Evolutionary conservation across 805 yeast genomes (phyloP), one percentile per base, ranked within the genome.

Genomic region (Hanseniaspora singularis): DNA sequence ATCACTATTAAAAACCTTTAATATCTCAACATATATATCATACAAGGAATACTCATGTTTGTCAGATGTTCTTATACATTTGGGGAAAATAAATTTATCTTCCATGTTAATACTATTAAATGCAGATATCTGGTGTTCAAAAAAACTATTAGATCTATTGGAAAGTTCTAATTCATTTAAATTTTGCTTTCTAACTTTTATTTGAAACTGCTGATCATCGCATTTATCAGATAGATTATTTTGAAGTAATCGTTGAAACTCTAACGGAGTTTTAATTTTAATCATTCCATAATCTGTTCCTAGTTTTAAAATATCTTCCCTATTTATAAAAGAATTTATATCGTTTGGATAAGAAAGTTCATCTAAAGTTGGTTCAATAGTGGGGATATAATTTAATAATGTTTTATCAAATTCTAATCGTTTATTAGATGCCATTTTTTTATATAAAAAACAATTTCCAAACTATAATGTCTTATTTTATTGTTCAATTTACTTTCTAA

Each of bases 211-310:
- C 6, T 63, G 55, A 38, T 67, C 64, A 40, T 80, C 68, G 18
- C 81, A 63, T 46, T 39, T 39, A 14, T 31, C 15, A 3, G 26
- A 16, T n/a, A 47, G 34, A 24, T 47, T 40, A 15, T 48, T 48
- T 8, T 10, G 27, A 9, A 42, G 16, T 5, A 18, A 12, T 2
- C 33, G 20, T 14, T 23, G 19, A 66, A 73, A 74, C 1, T 53
- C 55, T 0, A 50, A 50, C 0, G 89, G 88, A 4, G 94, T 79
- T 6, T 73, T 66, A 2, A 88, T 58, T 56, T 87, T 88, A 37
- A 86, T 62, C 55, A 92, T 87, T 0, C 96, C 96, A 58, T 70
- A 76, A 24, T 64, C 58, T 27, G 58, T 62, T 2, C 92, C 95
- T 9, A 69, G 54, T 2, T 55, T 41, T 2, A 54, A 52, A 0